phyloP scores from a whole-genome alignment of 2,329 filamentous ascomycete genomes.

The Sporothrix protearum region DNA sequence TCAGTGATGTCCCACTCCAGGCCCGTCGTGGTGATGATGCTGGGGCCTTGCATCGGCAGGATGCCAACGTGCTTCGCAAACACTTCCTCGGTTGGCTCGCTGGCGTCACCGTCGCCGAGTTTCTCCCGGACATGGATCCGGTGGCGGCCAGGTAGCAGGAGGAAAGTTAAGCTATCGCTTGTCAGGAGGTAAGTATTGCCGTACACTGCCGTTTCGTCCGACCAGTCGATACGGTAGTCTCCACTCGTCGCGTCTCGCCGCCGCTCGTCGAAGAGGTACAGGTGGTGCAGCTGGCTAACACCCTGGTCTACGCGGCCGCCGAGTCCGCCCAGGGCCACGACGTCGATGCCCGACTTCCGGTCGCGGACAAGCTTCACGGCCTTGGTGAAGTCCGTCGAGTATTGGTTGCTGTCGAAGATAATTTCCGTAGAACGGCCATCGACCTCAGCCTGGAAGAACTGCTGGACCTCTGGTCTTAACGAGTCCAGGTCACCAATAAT shows the following conservation, averaged over 20 bases:
- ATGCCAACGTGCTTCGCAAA: constrained; percentile 83
- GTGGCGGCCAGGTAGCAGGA: constrained; percentile 68
- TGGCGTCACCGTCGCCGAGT: constrained; percentile 25
- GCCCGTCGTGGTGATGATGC: constrained; percentile 72
- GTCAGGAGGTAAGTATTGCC: constrained; percentile 71
- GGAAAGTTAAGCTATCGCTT: constrained; percentile 74
- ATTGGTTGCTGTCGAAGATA: constrained; percentile 71
- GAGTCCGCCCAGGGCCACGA: constrained; percentile 80
- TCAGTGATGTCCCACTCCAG: constrained; percentile 86
- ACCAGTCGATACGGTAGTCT: background rate
- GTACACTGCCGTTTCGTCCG: constrained; percentile 39
- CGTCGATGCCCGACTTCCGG: constrained; percentile 43
- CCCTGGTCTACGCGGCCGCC: constrained; percentile 91
- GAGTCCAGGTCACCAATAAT: constrained; percentile 95
- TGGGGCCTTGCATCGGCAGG: constrained; percentile 74
- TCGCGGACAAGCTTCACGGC: constrained; percentile 59
- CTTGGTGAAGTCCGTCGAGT: constrained; percentile 90
- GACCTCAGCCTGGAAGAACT: constrained; percentile 58
- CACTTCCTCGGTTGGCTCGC: constrained; percentile 38
- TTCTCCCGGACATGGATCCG: constrained; percentile 60
- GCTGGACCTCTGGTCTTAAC: constrained; percentile 56
- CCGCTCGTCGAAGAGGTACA: constrained; percentile 59
- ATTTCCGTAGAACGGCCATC: constrained; percentile 52
- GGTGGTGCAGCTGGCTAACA: constrained; percentile 81
- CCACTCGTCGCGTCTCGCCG: constrained; percentile 9